These are phyloP conservation scores for Rhizoctonia solani DNA, from an alignment of 1,284 basidiomycete genomes.

Conservation along the genomic window DNA sequence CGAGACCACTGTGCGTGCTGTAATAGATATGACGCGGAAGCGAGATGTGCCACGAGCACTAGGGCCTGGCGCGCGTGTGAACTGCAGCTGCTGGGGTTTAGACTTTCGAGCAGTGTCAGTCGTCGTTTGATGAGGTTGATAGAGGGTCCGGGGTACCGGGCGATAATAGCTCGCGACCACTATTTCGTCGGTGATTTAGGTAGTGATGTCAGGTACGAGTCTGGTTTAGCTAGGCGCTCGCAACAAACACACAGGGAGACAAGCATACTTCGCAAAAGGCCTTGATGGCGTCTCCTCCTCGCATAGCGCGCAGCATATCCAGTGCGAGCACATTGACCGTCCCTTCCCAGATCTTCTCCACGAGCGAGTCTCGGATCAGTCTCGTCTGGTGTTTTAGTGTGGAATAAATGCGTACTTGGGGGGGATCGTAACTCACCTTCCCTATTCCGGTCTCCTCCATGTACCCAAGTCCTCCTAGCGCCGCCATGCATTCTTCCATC, in stretches of 20 bases:
- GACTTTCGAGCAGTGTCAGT: too few species aligned
- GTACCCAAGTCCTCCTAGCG: slow-evolving; percentile 77
- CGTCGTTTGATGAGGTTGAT: too few species aligned
- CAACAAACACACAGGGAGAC: background rate
- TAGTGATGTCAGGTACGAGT: too few species aligned
- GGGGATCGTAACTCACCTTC: slow-evolving; percentile 49
- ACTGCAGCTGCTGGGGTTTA: too few species aligned
- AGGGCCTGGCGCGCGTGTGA: slow-evolving; percentile 56
- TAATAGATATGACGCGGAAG: slow-evolving; percentile 59
- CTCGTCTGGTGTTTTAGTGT: slow-evolving; percentile 43
- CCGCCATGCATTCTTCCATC: slow-evolving; percentile 75
- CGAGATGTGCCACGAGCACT: slow-evolving; percentile 58
- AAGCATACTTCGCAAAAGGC: slow-evolving; percentile 12
- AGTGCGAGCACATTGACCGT: slow-evolving; percentile 67
- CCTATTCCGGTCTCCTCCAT: slow-evolving; percentile 79
- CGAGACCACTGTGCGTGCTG: slow-evolving; percentile 68
- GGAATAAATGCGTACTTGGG: background rate
- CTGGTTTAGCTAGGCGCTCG: too few species aligned
- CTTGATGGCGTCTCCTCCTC: slow-evolving; percentile 39
- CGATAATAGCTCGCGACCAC: slow-evolving; percentile 59
- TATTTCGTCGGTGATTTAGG: too few species aligned
- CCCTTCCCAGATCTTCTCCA: slow-evolving; percentile 85
- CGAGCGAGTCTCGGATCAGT: slow-evolving; percentile 65
- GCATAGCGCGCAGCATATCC: slow-evolving; percentile 63
- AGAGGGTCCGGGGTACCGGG: too few species aligned